Base-by-base conservation (phyloP, 177 flowering plant species). In the Vitis hybrid region DNA sequence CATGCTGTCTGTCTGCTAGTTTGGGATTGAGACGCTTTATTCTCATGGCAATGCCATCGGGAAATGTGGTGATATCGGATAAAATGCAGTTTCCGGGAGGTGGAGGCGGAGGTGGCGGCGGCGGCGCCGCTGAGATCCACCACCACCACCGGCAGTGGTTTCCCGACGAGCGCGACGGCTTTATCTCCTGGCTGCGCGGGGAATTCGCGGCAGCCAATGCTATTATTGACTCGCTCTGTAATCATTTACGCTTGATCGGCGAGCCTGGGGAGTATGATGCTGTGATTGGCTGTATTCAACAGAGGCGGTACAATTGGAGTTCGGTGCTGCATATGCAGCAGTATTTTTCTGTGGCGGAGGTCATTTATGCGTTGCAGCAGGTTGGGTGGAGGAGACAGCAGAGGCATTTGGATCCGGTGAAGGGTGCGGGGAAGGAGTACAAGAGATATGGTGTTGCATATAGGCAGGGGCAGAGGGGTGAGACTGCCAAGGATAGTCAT, bases 141-240 rank as follows among this genome's bases (percentile, higher is more conserved):
- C 69, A 61, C 59, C 77, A 51, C 59, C 77, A 51, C 18, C 79
- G 69, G 2, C 95, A 82, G 71, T 88, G 89, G 90, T 80, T 81
- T 64, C 80, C 82, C 5, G 94, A 91, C 54, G 96, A 91, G 87
- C 82, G 96, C 11, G 96, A 92, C 20, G 86, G 90, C 58, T 86
- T 88, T 61, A 85, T 92, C 65, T 73, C 79, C 44, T 92, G 97
- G 97, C 71, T 92, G 53, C 75, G 95, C 3, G 84, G 90, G 4
- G 97, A 92, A 74, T 92, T 91, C 17, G 96, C 97, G 0, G 97
- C 97, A 2, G 89, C 97, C 2, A 92, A 92, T 67, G 97, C 96
- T 14, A 92, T 92, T 1, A 90, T 92, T 2, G 97, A 92, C 72
- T 72, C 86, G 0, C 78, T 91, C 6, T 88, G 92, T 69, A 85